phyloP scores from a whole-genome alignment of 768 basidiomycete genomes.

The Rhizopogon sp. region DNA sequence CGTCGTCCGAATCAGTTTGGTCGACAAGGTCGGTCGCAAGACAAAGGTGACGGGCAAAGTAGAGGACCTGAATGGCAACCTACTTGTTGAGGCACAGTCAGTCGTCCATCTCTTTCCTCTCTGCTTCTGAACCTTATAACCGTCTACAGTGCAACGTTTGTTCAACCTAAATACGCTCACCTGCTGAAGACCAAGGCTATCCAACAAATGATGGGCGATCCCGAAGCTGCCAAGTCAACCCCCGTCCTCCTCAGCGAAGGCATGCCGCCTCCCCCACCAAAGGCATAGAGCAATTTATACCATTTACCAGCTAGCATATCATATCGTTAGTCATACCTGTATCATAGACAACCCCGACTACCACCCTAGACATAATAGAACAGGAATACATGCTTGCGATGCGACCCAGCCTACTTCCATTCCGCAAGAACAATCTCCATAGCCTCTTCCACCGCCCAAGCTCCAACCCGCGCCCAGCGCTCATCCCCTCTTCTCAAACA shows the following conservation, averaged over 20 bases:
- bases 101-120: constrained; percentile 21
- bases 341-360: not conserved
- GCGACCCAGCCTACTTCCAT: not conserved
- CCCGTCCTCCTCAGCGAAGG: constrained; percentile 24
- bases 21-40: constrained; percentile 75
- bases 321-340: not conserved
- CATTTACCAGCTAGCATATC: not conserved
- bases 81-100: constrained; percentile 79
- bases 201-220: constrained; percentile 62
- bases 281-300: constrained; percentile 13
- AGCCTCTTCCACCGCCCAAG: constrained; percentile 61
- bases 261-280: constrained; percentile 20
- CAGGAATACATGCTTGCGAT: not conserved
- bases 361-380: not conserved
- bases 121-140: not conserved
- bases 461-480: constrained; percentile 60
- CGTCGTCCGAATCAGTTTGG: constrained; percentile 66
- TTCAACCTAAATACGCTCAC: constrained; percentile 86
- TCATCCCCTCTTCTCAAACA: constrained; percentile 49
- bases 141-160: constrained; percentile 61
- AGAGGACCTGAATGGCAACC: constrained; percentile 76
- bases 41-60: constrained; percentile 63
- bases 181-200: constrained; percentile 59
- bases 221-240: constrained; percentile 22
- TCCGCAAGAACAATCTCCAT: constrained; percentile 29